Evolutionary conservation across 352 stramenopile genomes (phyloP).

Genomic region (Phytophthora hibernalis): DNA sequence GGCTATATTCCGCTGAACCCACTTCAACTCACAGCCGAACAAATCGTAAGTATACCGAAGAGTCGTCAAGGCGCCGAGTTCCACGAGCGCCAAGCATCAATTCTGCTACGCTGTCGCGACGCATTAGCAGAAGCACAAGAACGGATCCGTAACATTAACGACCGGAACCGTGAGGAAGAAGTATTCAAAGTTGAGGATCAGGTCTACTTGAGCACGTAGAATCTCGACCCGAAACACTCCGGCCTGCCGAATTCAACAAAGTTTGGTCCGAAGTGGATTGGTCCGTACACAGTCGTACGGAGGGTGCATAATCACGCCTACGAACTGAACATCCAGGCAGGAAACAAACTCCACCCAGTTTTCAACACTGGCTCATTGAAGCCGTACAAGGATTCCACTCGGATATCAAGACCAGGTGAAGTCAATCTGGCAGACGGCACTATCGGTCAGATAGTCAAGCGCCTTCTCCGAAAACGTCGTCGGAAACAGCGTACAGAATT

Average conservation of each 20-base stretch:
- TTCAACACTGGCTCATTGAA: slow-evolving; percentile 23
- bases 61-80: background rate
- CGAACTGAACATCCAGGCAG: slow-evolving; percentile 22
- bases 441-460: too few relatives aligned
- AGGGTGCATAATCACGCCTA: slow-evolving; percentile 24
- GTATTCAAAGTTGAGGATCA: slow-evolving; percentile 10
- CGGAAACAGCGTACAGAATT: too few relatives aligned
- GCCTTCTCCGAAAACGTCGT: too few relatives aligned
- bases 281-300: slow-evolving; percentile 24
- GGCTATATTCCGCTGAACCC: slow-evolving; percentile 4
- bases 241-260: slow-evolving; percentile 25
- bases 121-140: slow-evolving; percentile 16
- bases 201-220: slow-evolving; percentile 26
- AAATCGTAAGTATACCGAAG: background rate
- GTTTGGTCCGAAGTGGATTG: slow-evolving; percentile 24
- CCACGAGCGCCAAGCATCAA: slow-evolving; percentile 1
- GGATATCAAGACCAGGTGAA: too few relatives aligned
- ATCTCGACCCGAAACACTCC: slow-evolving; percentile 21
- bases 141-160: slow-evolving; percentile 19
- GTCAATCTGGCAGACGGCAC: too few relatives aligned
- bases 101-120: slow-evolving; percentile 15
- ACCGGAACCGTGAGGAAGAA: slow-evolving; percentile 18
- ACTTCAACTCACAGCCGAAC: background rate
- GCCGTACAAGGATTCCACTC: slow-evolving; percentile 2
- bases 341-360: slow-evolving; percentile 17